Base-by-base conservation (phyloP, 495 filamentous ascomycete genomes). In the Aspergillus cavernicola region DNA sequence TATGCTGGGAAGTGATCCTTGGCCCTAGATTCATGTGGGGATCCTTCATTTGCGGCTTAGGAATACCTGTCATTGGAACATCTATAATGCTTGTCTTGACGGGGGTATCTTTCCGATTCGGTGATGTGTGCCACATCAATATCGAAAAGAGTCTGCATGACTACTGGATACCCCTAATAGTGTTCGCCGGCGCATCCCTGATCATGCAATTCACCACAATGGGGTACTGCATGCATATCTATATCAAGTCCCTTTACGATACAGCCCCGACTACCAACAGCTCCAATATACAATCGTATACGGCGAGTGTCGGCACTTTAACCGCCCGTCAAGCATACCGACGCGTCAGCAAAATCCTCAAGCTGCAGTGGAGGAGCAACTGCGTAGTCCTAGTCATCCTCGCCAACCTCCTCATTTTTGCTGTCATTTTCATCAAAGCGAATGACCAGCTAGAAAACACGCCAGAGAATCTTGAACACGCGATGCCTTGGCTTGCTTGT, bases 1-100 rank as follows among this genome's bases (percentile, higher is more conserved):
- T 98, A 39, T 96, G 90, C 74, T 98, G 95, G 95, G 89, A 97
- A 64, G 75, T 95, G 16, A 83, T 92, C 5, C 85, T 95, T 7
- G 95, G 93, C 3, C 80, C 81, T 16, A 90, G 84, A 55, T 97
- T 96, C 70, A 97, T 97, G 84, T 90, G 88, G 80, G 80, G 79
- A 55, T 84, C 95, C 10, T 84, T 96, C 59, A 72, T 81, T 7
- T 71, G 81, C 38, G 93, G 95, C 53, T 95, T 92, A 85, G 90
- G 84, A 8, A 75, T 97, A 36, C 89, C 91, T 2, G 78, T 82
- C 26, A 64, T 89, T 20, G 85, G 88, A 37, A 76, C 92, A 20
- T 74, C 85, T 1, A 67, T 89, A 13, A 86, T 89, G 56, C 78
- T 97, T 52, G 75, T 88, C 28, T 71, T 96, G 43, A 97, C 93